Conservation (phyloP, 352 stramenopile species). For the Phytophthora pluvialis region DNA sequence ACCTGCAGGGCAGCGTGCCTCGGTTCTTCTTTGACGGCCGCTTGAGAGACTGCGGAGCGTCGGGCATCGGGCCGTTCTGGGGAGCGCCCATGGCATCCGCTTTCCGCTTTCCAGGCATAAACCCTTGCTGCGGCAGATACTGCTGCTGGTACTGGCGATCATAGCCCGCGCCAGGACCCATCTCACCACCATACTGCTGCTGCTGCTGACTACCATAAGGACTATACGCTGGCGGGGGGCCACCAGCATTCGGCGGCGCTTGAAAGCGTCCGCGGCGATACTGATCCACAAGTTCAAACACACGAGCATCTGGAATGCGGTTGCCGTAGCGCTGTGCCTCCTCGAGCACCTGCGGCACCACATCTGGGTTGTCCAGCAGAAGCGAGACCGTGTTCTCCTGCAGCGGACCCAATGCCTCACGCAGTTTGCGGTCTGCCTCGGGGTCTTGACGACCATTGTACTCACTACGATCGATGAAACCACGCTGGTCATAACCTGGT, state of each 20-base stretch:
- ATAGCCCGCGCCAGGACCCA: constrained; percentile 37
- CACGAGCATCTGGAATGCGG: constrained; percentile 72
- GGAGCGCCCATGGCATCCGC: constrained; percentile 34
- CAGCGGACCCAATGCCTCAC: constrained; percentile 70
- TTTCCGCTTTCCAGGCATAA: constrained; percentile 53
- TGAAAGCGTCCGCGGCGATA: constrained; percentile 52
- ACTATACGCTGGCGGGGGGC: constrained; percentile 43
- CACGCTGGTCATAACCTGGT: constrained; percentile 30
- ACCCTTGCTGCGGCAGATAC: constrained; percentile 38
- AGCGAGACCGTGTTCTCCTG: constrained; percentile 76
- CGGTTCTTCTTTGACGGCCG: constrained; percentile 55
- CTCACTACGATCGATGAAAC: constrained; percentile 33
- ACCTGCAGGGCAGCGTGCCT: constrained; percentile 65
- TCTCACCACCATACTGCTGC: constrained; percentile 32
- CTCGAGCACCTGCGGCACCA: constrained; percentile 78
- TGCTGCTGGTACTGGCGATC: constrained; percentile 37
- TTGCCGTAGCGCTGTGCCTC: constrained; percentile 84
- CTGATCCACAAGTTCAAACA: constrained; percentile 81
- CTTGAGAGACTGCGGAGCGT: constrained; percentile 48
- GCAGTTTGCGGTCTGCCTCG: constrained; percentile 66
- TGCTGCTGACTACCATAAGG: constrained; percentile 55
- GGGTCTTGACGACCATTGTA: constrained; percentile 46
- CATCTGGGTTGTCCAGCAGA: constrained; percentile 76
- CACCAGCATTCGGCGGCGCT: constrained; percentile 34
- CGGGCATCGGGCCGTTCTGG: constrained; percentile 47